Evolutionary conservation across 164 flowering plant genomes (phyloP), one percentile per base, ranked within the genome.

Genomic region (Malania oleifera): DNA sequence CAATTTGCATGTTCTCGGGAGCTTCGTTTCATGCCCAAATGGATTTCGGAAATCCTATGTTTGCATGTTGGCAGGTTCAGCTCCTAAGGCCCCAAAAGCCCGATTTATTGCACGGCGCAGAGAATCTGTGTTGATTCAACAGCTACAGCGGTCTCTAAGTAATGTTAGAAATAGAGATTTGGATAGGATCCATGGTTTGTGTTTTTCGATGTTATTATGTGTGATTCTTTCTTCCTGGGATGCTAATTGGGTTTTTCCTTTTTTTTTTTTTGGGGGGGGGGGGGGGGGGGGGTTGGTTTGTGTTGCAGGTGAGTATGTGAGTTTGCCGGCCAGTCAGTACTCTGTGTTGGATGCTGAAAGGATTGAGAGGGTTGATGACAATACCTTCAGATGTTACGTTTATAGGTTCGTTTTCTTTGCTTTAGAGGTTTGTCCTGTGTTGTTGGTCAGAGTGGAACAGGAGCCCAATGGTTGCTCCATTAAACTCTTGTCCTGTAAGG

Each of bases 301-400:
- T 46, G 39, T 53, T 73, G 73, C 73, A 91, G 96, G 44, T 57
- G 93, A 91, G 60, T 92, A 92, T 43, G 87, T 92, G 96, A 82
- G 91, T 57, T 75, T 92, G 78, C 98, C 95, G 14, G 95, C 96
- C 29, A 89, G 98, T 64, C 98, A 89, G 60, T 91, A 91, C 75
- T 89, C 95, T 20, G 96, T 91, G 57, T 61, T 91, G 77, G 98
- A 91, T 66, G 98, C 95, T 0, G 85, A 89, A 81, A 78, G 98
- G 69, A 91, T 91, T 15, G 98, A 89, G 74, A 70, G 95, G 28
- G 78, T 91, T 12, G 95, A 91, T 66, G 95, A 89, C 7, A 82
- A 67, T 48, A 89, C 98, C 0, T 88, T 91, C 56, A 69, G 83
- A 77, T 91, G 96, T 66, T 85, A 82, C 67, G 96, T 87, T 19